These are phyloP conservation scores for Ogataea hybrid DNA, from an alignment of 1,139 yeast genomes.

Conservation along the genomic window DNA sequence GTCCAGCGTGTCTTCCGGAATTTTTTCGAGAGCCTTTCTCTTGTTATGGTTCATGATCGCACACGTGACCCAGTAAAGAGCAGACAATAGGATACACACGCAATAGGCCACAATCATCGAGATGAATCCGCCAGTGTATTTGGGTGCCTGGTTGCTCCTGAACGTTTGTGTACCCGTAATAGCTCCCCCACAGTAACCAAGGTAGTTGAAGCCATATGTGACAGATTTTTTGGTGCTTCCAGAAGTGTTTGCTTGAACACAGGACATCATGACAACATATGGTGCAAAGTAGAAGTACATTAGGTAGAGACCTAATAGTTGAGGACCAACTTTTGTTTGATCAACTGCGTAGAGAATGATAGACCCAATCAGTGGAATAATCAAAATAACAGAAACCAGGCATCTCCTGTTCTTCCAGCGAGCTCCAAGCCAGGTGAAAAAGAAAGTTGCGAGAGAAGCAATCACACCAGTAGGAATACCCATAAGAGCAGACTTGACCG, in stretches of 20 bases:
- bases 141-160: slow-evolving; percentile 39
- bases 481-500: slow-evolving; percentile 29
- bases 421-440: slow-evolving; percentile 20
- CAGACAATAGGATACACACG: slow-evolving; percentile 33
- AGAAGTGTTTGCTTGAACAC: slow-evolving; percentile 41
- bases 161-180: slow-evolving; percentile 47
- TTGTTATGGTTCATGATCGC: slow-evolving; percentile 24
- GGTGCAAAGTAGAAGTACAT: slow-evolving; percentile 24
- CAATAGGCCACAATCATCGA: slow-evolving; percentile 34
- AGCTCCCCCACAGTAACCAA: slow-evolving; percentile 46
- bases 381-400: slow-evolving; percentile 15
- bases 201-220: slow-evolving; percentile 35
- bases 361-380: slow-evolving; percentile 35
- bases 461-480: slow-evolving; percentile 25
- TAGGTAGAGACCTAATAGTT: slow-evolving; percentile 31
- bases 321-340: slow-evolving; percentile 24
- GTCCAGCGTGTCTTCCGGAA: neutral
- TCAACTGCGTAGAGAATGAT: slow-evolving; percentile 37
- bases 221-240: slow-evolving; percentile 47
- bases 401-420: slow-evolving; percentile 22
- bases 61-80: slow-evolving; percentile 33
- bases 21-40: neutral
- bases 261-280: slow-evolving; percentile 31
- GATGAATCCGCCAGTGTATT: slow-evolving; percentile 34
- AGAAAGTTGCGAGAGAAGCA: slow-evolving; percentile 29